These are phyloP conservation scores for Nitzschia palea DNA, from an alignment of 108 stramenopile genomes.

Conservation along the genomic window DNA sequence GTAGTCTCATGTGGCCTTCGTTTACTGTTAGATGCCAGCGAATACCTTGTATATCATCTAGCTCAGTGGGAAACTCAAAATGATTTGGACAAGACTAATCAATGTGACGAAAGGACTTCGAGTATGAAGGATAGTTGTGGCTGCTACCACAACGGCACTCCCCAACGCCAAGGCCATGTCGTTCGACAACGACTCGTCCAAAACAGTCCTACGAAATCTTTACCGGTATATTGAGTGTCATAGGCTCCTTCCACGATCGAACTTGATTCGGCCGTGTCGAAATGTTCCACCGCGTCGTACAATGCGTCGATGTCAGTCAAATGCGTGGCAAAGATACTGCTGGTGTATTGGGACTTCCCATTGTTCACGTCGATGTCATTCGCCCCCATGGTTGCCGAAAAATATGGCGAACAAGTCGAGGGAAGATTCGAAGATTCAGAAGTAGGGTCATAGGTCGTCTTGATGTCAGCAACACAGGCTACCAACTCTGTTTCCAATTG, in stretches of 20 bases:
- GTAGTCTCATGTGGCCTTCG: no score
- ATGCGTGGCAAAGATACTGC: slow-evolving; percentile 40
- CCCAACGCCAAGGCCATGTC: slow-evolving; percentile 48
- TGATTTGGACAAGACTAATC: slow-evolving; percentile 46
- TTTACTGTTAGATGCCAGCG: no score
- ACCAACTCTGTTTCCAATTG: slow-evolving; percentile 15
- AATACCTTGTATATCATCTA: slow-evolving; percentile 54
- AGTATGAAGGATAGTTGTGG: slow-evolving; percentile 47
- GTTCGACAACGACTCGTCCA: slow-evolving; percentile 17
- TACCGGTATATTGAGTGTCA: slow-evolving; percentile 41
- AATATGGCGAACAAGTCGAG: slow-evolving; percentile 22
- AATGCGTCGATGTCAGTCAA: slow-evolving; percentile 23
- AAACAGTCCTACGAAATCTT: slow-evolving; percentile 34
- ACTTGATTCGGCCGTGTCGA: slow-evolving; percentile 15
- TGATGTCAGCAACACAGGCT: slow-evolving; percentile 26
- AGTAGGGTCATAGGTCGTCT: slow-evolving; percentile 4
- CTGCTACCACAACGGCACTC: slow-evolving; percentile 28
- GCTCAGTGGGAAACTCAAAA: slow-evolving; percentile 46
- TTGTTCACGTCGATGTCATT: slow-evolving; percentile 21
- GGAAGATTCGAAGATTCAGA: background rate
- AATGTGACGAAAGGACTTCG: slow-evolving; percentile 40
- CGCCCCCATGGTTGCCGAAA: slow-evolving; percentile 36
- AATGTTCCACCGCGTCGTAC: slow-evolving; percentile 31
- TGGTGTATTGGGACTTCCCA: slow-evolving; percentile 28
- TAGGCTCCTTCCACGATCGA: slow-evolving; percentile 38